phyloP scores from a whole-genome alignment of 345 rosid genomes.

The Ailanthus altissimus region DNA sequence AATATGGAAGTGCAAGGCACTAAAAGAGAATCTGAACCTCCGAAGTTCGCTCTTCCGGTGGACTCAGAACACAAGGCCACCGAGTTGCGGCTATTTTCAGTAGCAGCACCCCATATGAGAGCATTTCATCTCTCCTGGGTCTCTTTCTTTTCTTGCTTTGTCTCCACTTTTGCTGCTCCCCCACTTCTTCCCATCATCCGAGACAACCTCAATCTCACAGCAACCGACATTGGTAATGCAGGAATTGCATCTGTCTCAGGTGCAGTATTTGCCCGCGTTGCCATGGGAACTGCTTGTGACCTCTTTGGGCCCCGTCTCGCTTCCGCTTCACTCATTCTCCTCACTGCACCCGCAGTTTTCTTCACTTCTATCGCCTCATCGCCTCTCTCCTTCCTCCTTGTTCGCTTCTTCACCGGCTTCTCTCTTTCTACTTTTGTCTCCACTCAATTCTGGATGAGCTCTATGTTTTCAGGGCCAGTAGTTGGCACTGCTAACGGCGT shows the following conservation, averaged over 20 bases:
- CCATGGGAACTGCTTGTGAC: conserved; percentile 86
- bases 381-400: conserved; percentile 63
- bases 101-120: conserved; percentile 78
- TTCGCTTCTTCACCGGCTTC: conserved; percentile 77
- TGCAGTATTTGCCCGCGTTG: conserved; percentile 76
- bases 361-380: conserved; percentile 63
- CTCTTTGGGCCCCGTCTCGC: conserved; percentile 89
- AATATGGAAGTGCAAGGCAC: conserved; percentile 29
- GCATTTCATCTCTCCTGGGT: conserved; percentile 90
- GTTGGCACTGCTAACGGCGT: conserved; percentile 84
- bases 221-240: conserved; percentile 86
- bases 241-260: conserved; percentile 92
- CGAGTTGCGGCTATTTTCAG: conserved; percentile 65
- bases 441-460: conserved; percentile 98
- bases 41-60: conserved; percentile 68
- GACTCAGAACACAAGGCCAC: conserved; percentile 83
- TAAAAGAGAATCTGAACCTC: conserved; percentile 9
- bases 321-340: conserved; percentile 71
- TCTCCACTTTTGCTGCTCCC: conserved; percentile 86
- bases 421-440: conserved; percentile 85
- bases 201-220: conserved; percentile 79
- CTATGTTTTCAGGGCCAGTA: conserved; percentile 72
- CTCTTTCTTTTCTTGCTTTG: conserved; percentile 80
- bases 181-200: conserved; percentile 87
- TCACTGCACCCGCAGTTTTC: conserved; percentile 85